A percentile compares a stretch with the other conserved stretches of the same genome.
Conservation (phyloP, 164 flowering plant species). For the Cinnamomum chago region DNA sequence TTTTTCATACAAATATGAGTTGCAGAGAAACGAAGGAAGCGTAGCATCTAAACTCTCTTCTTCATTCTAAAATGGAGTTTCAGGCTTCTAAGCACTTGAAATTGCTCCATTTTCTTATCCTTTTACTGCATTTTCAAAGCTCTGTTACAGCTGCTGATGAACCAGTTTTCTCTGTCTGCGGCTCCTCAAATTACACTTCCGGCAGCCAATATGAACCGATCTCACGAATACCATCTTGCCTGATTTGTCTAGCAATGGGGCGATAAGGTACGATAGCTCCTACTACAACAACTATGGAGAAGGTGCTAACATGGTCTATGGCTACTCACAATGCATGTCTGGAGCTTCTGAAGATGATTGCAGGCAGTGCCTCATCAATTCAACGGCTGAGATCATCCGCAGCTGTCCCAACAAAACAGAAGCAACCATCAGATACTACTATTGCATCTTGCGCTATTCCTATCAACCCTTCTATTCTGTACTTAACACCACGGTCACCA, state of each 20-base stretch:
- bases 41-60: no score
- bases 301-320: slow-evolving; percentile 20
- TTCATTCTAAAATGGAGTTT: neutral
- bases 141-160: neutral
- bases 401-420: slow-evolving; percentile 18
- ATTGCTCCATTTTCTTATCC: neutral
- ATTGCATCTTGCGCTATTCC: slow-evolving; percentile 30
- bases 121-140: neutral
- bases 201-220: neutral
- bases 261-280: slow-evolving; percentile 3
- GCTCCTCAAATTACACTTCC: slow-evolving; percentile 3
- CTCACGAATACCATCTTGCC: neutral
- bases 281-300: slow-evolving; percentile 11
- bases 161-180: neutral
- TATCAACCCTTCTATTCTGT: slow-evolving; percentile 8
- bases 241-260: slow-evolving; percentile 13
- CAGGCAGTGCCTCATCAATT: slow-evolving; percentile 11
- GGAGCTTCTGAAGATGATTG: slow-evolving; percentile 11
- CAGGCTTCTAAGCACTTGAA: neutral
- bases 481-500: no score
- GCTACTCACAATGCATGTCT: slow-evolving; percentile 26
- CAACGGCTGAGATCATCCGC: slow-evolving; percentile 7
- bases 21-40: no score
- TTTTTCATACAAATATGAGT: no score
- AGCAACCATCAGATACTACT: slow-evolving; percentile 29